These are phyloP conservation scores for Oryza nivara DNA, from an alignment of 176 grass and related monocot genomes.

Conservation along the genomic window DNA sequence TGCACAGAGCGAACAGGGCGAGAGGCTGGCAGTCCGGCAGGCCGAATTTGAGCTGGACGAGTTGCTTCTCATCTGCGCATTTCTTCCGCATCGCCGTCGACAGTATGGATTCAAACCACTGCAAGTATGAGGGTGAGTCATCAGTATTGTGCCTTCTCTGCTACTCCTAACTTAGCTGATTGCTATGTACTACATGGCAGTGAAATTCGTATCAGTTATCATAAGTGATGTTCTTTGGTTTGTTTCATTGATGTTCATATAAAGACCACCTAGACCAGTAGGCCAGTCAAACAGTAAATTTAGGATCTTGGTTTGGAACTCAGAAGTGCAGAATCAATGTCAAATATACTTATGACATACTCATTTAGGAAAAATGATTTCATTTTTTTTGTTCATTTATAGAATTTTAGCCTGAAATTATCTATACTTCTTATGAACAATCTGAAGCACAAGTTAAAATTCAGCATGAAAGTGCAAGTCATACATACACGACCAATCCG, in stretches of 20 bases:
- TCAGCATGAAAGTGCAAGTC: slow-evolving; percentile 32
- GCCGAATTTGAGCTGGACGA: slow-evolving; percentile 64
- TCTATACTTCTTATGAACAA: slow-evolving; percentile 6
- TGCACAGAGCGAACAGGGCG: slow-evolving; percentile 80
- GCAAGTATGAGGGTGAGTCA: slow-evolving; percentile 5
- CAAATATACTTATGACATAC: neutral
- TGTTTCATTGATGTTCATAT: slow-evolving; percentile 3
- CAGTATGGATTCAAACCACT: slow-evolving; percentile 89
- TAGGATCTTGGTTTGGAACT: neutral
- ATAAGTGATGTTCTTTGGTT: neutral
- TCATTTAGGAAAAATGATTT: neutral
- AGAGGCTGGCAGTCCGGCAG: slow-evolving; percentile 67
- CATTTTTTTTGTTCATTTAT: neutral
- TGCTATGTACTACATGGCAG: neutral
- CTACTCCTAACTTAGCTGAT: neutral
- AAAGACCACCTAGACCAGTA: neutral
- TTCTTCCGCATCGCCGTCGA: slow-evolving; percentile 76
- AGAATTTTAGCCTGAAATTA: neutral
- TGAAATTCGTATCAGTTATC: neutral
- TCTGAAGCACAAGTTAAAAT: slow-evolving; percentile 5
- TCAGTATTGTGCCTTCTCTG: neutral
- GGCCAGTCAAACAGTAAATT: neutral
- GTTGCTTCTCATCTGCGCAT: slow-evolving; percentile 77
- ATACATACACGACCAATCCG: slow-evolving; percentile 82
- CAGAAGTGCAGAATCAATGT: neutral